These are phyloP conservation scores for Monosporascus sp. DNA, from an alignment of 2,329 filamentous ascomycete species.

Conservation along the genomic window DNA sequence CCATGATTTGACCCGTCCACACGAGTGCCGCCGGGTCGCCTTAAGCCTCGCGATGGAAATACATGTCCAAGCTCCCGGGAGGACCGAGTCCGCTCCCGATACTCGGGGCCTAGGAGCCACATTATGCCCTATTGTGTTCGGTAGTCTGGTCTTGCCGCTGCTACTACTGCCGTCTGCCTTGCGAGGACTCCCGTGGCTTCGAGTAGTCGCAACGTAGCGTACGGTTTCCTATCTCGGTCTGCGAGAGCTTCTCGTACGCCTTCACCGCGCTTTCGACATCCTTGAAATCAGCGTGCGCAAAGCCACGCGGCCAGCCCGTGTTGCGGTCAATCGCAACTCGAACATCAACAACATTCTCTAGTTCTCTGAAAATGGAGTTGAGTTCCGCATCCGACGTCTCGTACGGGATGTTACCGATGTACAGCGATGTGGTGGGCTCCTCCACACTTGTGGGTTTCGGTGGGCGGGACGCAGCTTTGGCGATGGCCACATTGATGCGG, in stretches of 20 bases:
- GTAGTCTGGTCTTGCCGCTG: background rate
- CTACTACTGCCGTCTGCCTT: background rate
- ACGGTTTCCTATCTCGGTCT: conserved; percentile 61
- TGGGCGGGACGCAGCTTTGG: conserved; percentile 5
- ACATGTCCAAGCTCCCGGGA: background rate
- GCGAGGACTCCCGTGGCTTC: conserved; percentile 3
- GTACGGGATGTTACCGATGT: conserved; percentile 81
- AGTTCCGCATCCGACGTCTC: conserved; percentile 81
- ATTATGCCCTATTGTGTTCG: background rate
- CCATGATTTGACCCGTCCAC: background rate
- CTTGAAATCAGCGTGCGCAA: conserved; percentile 77
- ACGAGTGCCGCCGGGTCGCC: too few species aligned
- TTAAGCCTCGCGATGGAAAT: background rate
- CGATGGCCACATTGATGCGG: conserved; percentile 19
- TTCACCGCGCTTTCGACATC: conserved; percentile 60
- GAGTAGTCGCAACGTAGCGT: conserved; percentile 63
- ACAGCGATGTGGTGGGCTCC: conserved; percentile 61
- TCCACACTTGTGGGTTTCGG: conserved; percentile 19
- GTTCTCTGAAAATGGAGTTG: conserved; percentile 67
- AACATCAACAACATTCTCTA: conserved; percentile 68
- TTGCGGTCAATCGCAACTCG: conserved; percentile 78
- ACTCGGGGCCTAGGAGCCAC: background rate
- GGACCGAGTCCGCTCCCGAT: background rate
- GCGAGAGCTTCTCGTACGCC: conserved; percentile 52
- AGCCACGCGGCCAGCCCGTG: conserved; percentile 77